These are phyloP conservation scores for Linnemannia elongata DNA, from an alignment of 192 early-diverging fungal species.

Conservation along the genomic window DNA sequence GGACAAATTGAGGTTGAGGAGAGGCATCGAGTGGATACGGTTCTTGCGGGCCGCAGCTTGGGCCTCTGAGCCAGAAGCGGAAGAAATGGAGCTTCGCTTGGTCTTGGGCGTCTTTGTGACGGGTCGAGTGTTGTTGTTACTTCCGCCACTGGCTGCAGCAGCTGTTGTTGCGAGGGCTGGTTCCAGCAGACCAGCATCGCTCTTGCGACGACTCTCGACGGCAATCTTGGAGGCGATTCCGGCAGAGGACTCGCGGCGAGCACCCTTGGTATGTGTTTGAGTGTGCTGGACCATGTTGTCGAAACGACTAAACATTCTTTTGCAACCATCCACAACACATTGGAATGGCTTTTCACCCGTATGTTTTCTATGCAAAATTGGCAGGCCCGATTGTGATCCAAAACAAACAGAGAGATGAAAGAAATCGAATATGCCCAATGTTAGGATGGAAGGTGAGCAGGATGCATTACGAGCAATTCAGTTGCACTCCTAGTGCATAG, in stretches of 20 bases:
- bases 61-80: constrained; percentile 12
- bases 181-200: constrained; percentile 29
- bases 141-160: neutral
- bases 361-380: constrained; percentile 36
- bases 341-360: constrained; percentile 78
- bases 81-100: constrained; percentile 33
- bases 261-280: constrained; percentile 71
- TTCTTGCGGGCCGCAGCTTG: constrained; percentile 17
- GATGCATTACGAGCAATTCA: neutral
- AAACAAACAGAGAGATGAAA: constrained; percentile 3
- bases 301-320: constrained; percentile 79
- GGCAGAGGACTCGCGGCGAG: constrained; percentile 39
- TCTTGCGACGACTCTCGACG: constrained; percentile 38
- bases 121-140: neutral
- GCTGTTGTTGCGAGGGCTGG: neutral
- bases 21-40: constrained; percentile 37
- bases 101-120: constrained; percentile 8
- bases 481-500: neutral
- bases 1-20: constrained; percentile 5
- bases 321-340: constrained; percentile 76
- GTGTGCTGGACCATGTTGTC: constrained; percentile 90
- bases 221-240: constrained; percentile 48
- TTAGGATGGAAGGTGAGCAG: constrained; percentile 8
- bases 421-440: constrained; percentile 1
- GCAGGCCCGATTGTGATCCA: constrained; percentile 10